These are phyloP conservation scores for Scutellaria barbata DNA, from an alignment of 257 asterid species.

Conservation along the genomic window DNA sequence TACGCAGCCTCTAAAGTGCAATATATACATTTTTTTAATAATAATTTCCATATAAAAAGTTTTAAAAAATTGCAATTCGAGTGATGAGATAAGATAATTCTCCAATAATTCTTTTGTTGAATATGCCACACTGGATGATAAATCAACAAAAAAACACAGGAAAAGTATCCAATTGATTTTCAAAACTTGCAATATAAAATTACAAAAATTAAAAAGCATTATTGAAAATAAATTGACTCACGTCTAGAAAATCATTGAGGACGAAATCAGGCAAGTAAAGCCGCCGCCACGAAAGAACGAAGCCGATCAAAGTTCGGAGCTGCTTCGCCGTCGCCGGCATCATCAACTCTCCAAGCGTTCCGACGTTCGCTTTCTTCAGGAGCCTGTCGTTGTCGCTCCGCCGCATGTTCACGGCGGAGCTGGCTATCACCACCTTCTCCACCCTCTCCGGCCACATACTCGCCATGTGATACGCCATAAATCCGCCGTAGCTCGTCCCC, in stretches of 20 bases:
- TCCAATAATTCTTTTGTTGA: no score
- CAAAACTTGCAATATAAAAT: no score
- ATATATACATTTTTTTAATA: no score
- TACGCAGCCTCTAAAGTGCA: no score
- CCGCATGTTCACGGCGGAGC: conserved; percentile 71
- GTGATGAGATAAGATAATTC: no score
- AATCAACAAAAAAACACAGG: no score
- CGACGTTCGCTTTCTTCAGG: conserved; percentile 51
- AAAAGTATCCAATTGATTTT: no score
- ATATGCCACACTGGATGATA: no score
- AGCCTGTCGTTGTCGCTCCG: conserved; percentile 53
- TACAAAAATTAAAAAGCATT: no score
- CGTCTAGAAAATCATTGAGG: conserved; percentile 54
- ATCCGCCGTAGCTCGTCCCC: conserved; percentile 92
- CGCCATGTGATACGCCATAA: conserved; percentile 78
- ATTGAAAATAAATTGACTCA: conserved; percentile 4
- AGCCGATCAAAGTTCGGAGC: conserved; percentile 44
- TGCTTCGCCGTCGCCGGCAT: conserved; percentile 54
- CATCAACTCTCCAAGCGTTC: conserved; percentile 58
- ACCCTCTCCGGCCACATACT: conserved; percentile 73
- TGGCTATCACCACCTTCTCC: conserved; percentile 82
- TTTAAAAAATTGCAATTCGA: no score
- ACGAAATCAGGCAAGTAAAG: conserved; percentile 63
- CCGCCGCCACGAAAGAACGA: conserved; percentile 44
- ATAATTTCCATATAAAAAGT: no score